phyloP scores from a whole-genome alignment of 768 basidiomycete species.

The Chalciporus sphaerocephalus region DNA sequence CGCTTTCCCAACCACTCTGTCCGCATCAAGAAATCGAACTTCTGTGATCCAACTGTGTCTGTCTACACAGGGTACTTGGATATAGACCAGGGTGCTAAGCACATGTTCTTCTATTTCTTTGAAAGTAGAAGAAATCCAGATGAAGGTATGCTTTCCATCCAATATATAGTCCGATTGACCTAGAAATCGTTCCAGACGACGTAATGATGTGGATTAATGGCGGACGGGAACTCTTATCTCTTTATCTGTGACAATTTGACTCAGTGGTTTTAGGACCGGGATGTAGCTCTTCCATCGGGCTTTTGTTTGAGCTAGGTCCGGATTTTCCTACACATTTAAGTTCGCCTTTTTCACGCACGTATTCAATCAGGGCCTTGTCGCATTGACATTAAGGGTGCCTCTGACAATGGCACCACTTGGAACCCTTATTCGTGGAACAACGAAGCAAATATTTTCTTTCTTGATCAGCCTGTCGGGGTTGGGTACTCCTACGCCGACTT shows the following conservation, averaged over 20 bases:
- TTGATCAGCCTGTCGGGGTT: slow-evolving; percentile 68
- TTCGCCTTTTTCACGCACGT: slow-evolving; percentile 25
- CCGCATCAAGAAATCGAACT: slow-evolving; percentile 55
- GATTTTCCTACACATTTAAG: slow-evolving; percentile 8
- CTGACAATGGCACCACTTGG: slow-evolving; percentile 57
- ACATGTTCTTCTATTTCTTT: slow-evolving; percentile 59
- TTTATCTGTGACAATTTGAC: background rate
- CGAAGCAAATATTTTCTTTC: slow-evolving; percentile 66
- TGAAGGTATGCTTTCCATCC: slow-evolving; percentile 24
- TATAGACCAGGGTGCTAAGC: slow-evolving; percentile 46
- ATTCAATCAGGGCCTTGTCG: slow-evolving; percentile 47
- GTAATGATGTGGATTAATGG: slow-evolving; percentile 72
- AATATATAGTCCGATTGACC: background rate
- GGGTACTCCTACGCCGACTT: slow-evolving; percentile 71
- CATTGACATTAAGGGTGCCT: slow-evolving; percentile 54
- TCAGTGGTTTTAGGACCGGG: slow-evolving; percentile 45
- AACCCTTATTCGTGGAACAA: slow-evolving; percentile 65
- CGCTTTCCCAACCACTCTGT: slow-evolving; percentile 50
- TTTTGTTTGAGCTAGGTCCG: slow-evolving; percentile 57
- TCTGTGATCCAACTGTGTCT: slow-evolving; percentile 59
- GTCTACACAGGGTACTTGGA: slow-evolving; percentile 48
- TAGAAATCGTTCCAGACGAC: slow-evolving; percentile 39
- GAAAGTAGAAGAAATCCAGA: slow-evolving; percentile 47
- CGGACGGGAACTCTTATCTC: slow-evolving; percentile 33
- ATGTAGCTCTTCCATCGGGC: slow-evolving; percentile 48